A percentile compares a stretch with the other conserved stretches of the same genome.
phyloP scores from a whole-genome alignment of 192 early-diverging fungal species.

The Paraglomus occultum region DNA sequence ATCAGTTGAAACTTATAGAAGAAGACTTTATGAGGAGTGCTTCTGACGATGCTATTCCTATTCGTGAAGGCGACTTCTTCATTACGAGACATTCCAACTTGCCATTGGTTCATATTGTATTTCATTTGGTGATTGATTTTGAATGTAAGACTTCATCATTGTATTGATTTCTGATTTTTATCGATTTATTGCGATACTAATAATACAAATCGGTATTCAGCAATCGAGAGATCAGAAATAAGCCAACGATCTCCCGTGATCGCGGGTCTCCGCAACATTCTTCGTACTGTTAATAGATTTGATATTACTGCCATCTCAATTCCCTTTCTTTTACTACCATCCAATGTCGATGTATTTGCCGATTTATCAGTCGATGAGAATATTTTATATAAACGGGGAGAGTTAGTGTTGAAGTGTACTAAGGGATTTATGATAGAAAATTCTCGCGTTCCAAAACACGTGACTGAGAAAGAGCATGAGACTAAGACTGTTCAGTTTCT shows the following conservation, averaged over 20 bases:
- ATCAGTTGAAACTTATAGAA: slow-evolving; percentile 58
- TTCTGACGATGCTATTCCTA: not conserved
- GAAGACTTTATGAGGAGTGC: slow-evolving; percentile 43
- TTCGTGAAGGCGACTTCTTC: slow-evolving; percentile 72
- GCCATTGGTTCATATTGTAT: slow-evolving; percentile 68
- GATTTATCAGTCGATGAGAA: slow-evolving; percentile 35
- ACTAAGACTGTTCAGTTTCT: slow-evolving; percentile 51
- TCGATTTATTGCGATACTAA: not conserved
- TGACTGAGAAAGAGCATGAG: slow-evolving; percentile 43
- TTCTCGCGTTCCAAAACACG: slow-evolving; percentile 45
- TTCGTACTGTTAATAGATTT: slow-evolving; percentile 55
- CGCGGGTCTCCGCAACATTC: slow-evolving; percentile 60
- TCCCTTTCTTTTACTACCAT: slow-evolving; percentile 65
- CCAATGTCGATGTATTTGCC: slow-evolving; percentile 31
- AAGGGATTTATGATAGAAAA: slow-evolving; percentile 59
- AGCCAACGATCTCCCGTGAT: slow-evolving; percentile 7
- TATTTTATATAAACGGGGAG: slow-evolving; percentile 47
- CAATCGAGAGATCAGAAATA: slow-evolving; percentile 27
- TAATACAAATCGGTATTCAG: not conserved
- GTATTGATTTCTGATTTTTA: not conserved
- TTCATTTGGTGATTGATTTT: slow-evolving; percentile 66
- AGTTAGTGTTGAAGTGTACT: slow-evolving; percentile 47
- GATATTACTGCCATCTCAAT: slow-evolving; percentile 63
- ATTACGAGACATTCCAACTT: slow-evolving; percentile 76
- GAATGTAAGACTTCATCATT: slow-evolving; percentile 37